Evolutionary conservation across 148 eudicot species (phyloP), one percentile per base, ranked within the genome.

Genomic region (Cornus florida): DNA sequence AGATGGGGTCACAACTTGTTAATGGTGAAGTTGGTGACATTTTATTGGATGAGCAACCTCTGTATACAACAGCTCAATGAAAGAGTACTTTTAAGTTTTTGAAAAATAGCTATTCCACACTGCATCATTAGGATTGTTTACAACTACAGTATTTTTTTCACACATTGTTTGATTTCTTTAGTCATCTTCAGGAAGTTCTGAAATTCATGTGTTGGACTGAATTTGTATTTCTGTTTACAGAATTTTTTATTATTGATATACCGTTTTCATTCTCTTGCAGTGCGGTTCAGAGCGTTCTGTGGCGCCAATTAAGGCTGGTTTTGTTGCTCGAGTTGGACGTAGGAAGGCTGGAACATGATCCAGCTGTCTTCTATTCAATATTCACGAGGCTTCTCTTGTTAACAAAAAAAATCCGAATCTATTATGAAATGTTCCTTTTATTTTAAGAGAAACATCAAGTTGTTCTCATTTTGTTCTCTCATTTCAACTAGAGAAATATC

Each of bases 271-370:
- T 84, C 62, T 67, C 2, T 67, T 81, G 84, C 76, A 92, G 96
- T 90, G 98, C 73, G 92, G 93, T 35, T 88, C 90, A 68, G 96
- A 88, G 75, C 79, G 87, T 66, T 89, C 92, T 24, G 91, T 93
- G 56, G 90, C 90, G 79, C 91, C 86, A 23, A 87, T 87, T 79
- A 85, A 87, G 79, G 86, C 90, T 71, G 91, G 91, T 66, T 85
- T 85, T 73, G 87, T 81, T 65, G 89, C 91, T 78, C 90, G 86
- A 69, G 84, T 90, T 68, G 91, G 86, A 10, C 90, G 86, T 23
- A 73, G 90, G 70, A 88, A 88, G 82, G 86, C 85, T 38, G 85
- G 91, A 48, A 80, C 86, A 24, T 83, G 83, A 86, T 72, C 5
- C 24, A 22, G 72, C 43, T 71, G 23, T 71, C 59, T 59, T 56